Conservation (phyloP, 352 stramenopile genomes). For the Pythium plurisporium region DNA sequence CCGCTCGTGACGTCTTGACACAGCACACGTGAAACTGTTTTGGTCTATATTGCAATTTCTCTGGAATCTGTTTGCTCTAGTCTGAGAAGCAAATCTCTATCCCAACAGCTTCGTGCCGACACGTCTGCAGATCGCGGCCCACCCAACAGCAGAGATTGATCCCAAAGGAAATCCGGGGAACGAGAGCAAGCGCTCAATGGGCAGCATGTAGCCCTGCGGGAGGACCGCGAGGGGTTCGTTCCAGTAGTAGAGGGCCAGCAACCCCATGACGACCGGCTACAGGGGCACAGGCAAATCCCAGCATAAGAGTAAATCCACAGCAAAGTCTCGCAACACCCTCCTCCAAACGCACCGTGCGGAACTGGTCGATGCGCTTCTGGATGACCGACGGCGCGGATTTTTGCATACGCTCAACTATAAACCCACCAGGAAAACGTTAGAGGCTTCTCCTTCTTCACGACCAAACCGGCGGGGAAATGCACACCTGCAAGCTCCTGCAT, state of each 20-base stretch:
- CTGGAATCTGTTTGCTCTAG: not conserved
- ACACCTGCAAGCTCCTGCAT: slow-evolving; percentile 75
- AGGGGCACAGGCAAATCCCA: too few species aligned
- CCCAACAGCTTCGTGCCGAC: slow-evolving; percentile 64
- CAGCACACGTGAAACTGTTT: not conserved
- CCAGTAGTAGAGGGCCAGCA: slow-evolving; percentile 69
- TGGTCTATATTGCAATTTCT: not conserved
- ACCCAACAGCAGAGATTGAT: slow-evolving; percentile 69
- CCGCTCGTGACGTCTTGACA: slow-evolving; percentile 28
- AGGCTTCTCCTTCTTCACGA: not conserved
- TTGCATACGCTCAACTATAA: slow-evolving; percentile 53
- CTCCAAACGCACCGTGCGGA: slow-evolving; percentile 49
- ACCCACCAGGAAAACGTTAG: not conserved
- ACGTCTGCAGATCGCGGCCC: slow-evolving; percentile 69
- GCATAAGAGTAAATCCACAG: too few species aligned
- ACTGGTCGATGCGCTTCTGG: slow-evolving; percentile 69
- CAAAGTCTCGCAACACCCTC: too few species aligned
- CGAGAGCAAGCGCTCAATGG: slow-evolving; percentile 68
- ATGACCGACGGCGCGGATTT: slow-evolving; percentile 57
- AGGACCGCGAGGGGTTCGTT: slow-evolving; percentile 65
- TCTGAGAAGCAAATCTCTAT: slow-evolving; percentile 18
- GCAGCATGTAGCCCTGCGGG: slow-evolving; percentile 72
- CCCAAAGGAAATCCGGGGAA: slow-evolving; percentile 76
- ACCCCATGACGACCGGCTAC: slow-evolving; percentile 53
- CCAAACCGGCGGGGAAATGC: not conserved